Evolutionary conservation across 805 yeast species (phyloP).

Genomic region (Saccharomyces eubayanus): DNA sequence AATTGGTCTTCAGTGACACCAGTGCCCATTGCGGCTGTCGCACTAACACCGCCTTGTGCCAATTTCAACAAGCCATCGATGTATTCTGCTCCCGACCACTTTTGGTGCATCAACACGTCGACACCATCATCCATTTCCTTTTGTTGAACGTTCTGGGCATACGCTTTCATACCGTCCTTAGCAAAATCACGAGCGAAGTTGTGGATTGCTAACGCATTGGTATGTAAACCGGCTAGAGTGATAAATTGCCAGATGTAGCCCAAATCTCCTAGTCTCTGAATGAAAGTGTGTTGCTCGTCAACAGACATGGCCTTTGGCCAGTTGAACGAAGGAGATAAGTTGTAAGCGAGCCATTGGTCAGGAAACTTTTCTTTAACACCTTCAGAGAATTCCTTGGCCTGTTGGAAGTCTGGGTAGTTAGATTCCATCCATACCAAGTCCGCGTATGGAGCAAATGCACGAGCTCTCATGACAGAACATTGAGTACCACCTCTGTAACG

Average conservation of each 20-base stretch:
- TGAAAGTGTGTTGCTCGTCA: slow-evolving; percentile 83
- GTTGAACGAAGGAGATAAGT: slow-evolving; percentile 94
- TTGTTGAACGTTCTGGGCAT: slow-evolving; percentile 79
- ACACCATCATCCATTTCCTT: slow-evolving; percentile 83
- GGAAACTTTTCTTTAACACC: slow-evolving; percentile 81
- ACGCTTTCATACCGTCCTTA: slow-evolving; percentile 87
- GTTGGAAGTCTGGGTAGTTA: slow-evolving; percentile 84
- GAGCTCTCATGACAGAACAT: slow-evolving; percentile 94
- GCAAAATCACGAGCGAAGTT: slow-evolving; percentile 73
- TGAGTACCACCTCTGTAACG: slow-evolving; percentile 93
- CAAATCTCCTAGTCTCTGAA: slow-evolving; percentile 71
- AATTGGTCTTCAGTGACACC: slow-evolving; percentile 98
- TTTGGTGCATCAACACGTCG: slow-evolving; percentile 95
- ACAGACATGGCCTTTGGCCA: slow-evolving; percentile 92
- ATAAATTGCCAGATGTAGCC: slow-evolving; percentile 98
- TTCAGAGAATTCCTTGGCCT: slow-evolving; percentile 89
- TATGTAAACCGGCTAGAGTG: slow-evolving; percentile 93
- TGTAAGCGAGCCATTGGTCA: slow-evolving; percentile 92
- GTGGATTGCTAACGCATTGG: slow-evolving; percentile 87
- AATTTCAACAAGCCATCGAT: slow-evolving; percentile 82
- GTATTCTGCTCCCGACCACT: slow-evolving; percentile 98
- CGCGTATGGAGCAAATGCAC: slow-evolving; percentile 90
- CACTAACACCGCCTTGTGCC: slow-evolving; percentile 88
- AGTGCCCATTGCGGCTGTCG: slow-evolving; percentile 97
- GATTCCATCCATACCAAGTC: slow-evolving; percentile 98